Evolutionary conservation across 1,139 yeast species (phyloP).

Genomic region (Hyphopichia burtonii): DNA sequence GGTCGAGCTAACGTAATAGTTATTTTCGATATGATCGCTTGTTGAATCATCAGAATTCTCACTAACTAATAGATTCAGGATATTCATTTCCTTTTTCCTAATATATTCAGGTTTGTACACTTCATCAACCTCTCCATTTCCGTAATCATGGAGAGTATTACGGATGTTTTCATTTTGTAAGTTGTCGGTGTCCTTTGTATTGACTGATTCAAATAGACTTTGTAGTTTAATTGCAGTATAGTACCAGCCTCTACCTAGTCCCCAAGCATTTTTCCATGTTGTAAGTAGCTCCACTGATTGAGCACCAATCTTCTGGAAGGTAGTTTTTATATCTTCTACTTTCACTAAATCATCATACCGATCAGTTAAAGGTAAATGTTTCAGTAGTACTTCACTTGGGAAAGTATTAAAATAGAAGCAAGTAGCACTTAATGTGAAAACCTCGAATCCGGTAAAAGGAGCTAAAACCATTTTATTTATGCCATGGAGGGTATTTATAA

Average conservation of each 20-base stretch:
- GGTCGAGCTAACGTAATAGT: neutral
- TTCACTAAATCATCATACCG: constrained; percentile 3
- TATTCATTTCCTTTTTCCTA: constrained; percentile 15
- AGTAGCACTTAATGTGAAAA: constrained; percentile 33
- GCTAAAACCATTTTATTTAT: constrained; percentile 34
- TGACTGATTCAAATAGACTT: constrained; percentile 15
- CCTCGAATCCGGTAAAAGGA: constrained; percentile 39
- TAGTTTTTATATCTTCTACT: constrained; percentile 12
- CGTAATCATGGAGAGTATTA: constrained; percentile 27
- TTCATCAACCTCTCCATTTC: constrained; percentile 21
- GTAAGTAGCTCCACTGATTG: constrained; percentile 17
- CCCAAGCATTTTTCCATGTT: constrained; percentile 25
- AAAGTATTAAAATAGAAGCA: constrained; percentile 30
- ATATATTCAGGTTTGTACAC: constrained; percentile 15
- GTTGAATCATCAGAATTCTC: constrained; percentile 6
- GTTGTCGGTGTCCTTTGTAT: constrained; percentile 10
- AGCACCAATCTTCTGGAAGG: constrained; percentile 18
- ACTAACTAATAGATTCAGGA: constrained; percentile 14
- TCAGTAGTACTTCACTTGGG: constrained; percentile 18
- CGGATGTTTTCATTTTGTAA: constrained; percentile 20
- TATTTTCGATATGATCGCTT: neutral
- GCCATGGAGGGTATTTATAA: constrained; percentile 22
- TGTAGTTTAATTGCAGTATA: constrained; percentile 18
- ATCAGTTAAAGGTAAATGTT: constrained; percentile 9
- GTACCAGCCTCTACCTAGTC: constrained; percentile 26